These are phyloP conservation scores for Paramyrothecium roridum DNA, from an alignment of 2,329 filamentous ascomycete species.

Conservation along the genomic window DNA sequence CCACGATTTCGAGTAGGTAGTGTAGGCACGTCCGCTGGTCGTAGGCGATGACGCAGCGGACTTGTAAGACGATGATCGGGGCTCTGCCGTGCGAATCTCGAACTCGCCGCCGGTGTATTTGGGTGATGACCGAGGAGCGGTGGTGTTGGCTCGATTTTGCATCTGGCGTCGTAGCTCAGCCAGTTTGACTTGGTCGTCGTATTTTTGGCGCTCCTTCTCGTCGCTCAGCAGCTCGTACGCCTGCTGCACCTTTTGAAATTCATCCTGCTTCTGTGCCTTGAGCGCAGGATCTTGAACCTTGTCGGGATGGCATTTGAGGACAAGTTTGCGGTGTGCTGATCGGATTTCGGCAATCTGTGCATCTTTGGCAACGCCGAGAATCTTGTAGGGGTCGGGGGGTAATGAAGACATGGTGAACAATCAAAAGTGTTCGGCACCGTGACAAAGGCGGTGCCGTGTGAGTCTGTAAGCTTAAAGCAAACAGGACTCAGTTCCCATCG, in stretches of 20 bases:
- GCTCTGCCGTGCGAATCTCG: slow-evolving; percentile 51
- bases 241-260: slow-evolving; percentile 90
- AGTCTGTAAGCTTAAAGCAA: slow-evolving; percentile 4
- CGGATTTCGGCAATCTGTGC: slow-evolving; percentile 72
- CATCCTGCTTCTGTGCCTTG: slow-evolving; percentile 75
- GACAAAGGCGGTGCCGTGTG: slow-evolving; percentile 8
- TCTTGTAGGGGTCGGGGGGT: slow-evolving; percentile 73
- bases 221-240: slow-evolving; percentile 90
- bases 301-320: slow-evolving; percentile 86
- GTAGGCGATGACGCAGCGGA: slow-evolving; percentile 26
- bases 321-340: slow-evolving; percentile 78
- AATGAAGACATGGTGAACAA: slow-evolving; percentile 42
- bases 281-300: slow-evolving; percentile 77
- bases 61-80: slow-evolving; percentile 39
- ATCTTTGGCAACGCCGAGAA: slow-evolving; percentile 70
- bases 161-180: slow-evolving; percentile 60
- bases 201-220: slow-evolving; percentile 66
- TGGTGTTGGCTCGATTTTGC: slow-evolving; percentile 38
- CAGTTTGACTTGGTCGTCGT: slow-evolving; percentile 73
- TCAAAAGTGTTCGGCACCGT: slow-evolving; percentile 1
- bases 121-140: slow-evolving; percentile 39
- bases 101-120: slow-evolving; percentile 28
- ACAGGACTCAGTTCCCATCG: slow-evolving; percentile 15
- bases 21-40: slow-evolving; percentile 24
- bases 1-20: slow-evolving; percentile 35